Conservation (phyloP, 129 eudicot genomes). For the Flaveria ramosissima region DNA sequence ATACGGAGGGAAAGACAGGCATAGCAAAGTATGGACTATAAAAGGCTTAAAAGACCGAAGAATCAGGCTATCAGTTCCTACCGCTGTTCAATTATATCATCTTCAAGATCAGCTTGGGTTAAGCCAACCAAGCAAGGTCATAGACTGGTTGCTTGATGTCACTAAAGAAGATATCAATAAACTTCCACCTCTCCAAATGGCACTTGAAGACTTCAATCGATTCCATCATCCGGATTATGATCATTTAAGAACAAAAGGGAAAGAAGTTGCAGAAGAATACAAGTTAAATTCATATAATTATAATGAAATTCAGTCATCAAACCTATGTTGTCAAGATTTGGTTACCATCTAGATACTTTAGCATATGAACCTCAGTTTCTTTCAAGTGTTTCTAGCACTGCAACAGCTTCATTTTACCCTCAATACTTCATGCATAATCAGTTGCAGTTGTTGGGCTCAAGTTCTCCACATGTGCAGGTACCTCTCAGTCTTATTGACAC, state of each 20-base stretch:
- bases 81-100: constrained; percentile 64
- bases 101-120: constrained; percentile 75
- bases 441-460: constrained; percentile 43
- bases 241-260: constrained; percentile 30
- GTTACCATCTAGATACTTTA: too few species aligned
- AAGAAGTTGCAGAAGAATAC: constrained; percentile 27
- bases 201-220: constrained; percentile 41
- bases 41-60: constrained; percentile 79
- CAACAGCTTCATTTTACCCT: constrained; percentile 36
- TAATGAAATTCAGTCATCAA: not conserved
- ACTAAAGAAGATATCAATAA: constrained; percentile 63
- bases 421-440: constrained; percentile 35
- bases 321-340: constrained; percentile 22
- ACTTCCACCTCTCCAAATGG: constrained; percentile 76
- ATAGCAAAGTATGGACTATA: constrained; percentile 78
- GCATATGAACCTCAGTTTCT: constrained; percentile 35
- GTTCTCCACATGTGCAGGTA: constrained; percentile 36
- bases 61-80: constrained; percentile 66
- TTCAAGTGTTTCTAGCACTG: constrained; percentile 32
- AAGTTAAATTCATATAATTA: constrained; percentile 31
- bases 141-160: constrained; percentile 77
- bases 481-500: constrained; percentile 41
- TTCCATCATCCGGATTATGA: constrained; percentile 30
- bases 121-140: constrained; percentile 80
- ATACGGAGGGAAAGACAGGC: constrained; percentile 80